Evolutionary conservation across 352 stramenopile genomes (phyloP), one percentile per base, ranked within the genome.

Genomic region (Pythium coloratum): DNA sequence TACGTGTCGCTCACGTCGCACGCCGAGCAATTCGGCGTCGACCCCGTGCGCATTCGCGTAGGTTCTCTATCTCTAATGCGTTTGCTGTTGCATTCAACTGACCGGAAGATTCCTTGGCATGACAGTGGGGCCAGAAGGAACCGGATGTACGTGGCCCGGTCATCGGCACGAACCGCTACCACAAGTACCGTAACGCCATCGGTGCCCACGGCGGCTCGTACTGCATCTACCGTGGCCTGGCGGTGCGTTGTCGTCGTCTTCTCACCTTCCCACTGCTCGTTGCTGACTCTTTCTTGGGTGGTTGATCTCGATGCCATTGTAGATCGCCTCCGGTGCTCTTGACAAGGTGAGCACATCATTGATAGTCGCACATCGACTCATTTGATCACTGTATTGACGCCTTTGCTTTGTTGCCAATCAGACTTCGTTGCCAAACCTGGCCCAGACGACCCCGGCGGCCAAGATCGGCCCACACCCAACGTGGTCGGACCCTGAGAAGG

Each of bases 211-310:
- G 92, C 20, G 98, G 98, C 18, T 98, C 90, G 26, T 99, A 99
- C 80, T 99, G 95, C 71, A 96, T 99, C 70, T 99, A 99, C 70
- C 98, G 97, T 30, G 97, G 97, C 13, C 74, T 99, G 14, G 97
- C 98, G 12, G 97, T 95, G 67, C 57, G 77, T 81, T 47, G 8
- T 13, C 13, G 8, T 13, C 13, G 14, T 56, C n/a, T 36, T 34
- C 8, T 20, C 30, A 28, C 10, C 13, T 38, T 12, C 36, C 26
- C 12, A 33, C 38, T 46, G 44, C 14, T 38, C 12, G 28, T 20
- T 36, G 9, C 44, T 67, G 53, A 64, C 56, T 10, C n/a, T 46
- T 44, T 42, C 1, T 24, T 62, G 28, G 28, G 28, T 16, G 49
- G 30, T 42, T 14, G 49, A 47, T 36, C 42, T 34, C 24, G 13